Base-by-base conservation (phyloP, 2,329 filamentous ascomycete genomes). In the Diaporthe vexans region DNA sequence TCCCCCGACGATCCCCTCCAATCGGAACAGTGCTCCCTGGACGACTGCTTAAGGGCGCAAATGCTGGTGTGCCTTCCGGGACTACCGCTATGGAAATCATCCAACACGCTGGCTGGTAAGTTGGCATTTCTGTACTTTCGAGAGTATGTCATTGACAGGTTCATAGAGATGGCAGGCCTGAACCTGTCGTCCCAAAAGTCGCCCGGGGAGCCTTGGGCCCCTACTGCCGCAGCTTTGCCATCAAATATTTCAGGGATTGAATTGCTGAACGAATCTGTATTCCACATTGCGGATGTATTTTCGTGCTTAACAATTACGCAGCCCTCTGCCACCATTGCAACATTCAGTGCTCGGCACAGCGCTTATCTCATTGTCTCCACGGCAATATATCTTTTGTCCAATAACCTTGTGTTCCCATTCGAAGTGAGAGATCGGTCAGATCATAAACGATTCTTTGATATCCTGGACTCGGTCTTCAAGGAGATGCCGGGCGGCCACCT, bases 361-460 rank as follows among this genome's bases (percentile, higher is more conserved):
- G 19, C 54, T 13, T 57, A 57, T 13, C 21, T 57, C 9, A n/a
- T 10, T 9, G 0, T 57, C 8, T 33, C 54, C 29, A n/a, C 35
- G 17, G 54, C 54, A 57, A n/a, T 57, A 21, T 57, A 57, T n/a
- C 8, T 57, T 19, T 57, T 57, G 19, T 57, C 29, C 6, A 57
- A 57, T 10, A 57, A n/a, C 17, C 9, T 57, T 33, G 17, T 21
- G 7, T 1, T 4, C 3, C 7, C 6, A 9, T 8, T 5, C 9
- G 0, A 1, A 10, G 1, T 0, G 9, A 4, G 9, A 0, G 2
- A 11, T 11, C 6, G 1, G 0, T 51, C 19, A n/a, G 46, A 10
- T 21, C 54, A 56, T 3, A 21, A 7, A 33, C 7, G 1, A 1
- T 57, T 57, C 29, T 57, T 57, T n/a, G 54, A 33, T 1, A 35